A percentile compares a stretch with the other conserved stretches of the same genome.
These are phyloP conservation scores for Aureobasidium lini DNA, from an alignment of 2,329 filamentous ascomycete genomes.

Conservation along the genomic window DNA sequence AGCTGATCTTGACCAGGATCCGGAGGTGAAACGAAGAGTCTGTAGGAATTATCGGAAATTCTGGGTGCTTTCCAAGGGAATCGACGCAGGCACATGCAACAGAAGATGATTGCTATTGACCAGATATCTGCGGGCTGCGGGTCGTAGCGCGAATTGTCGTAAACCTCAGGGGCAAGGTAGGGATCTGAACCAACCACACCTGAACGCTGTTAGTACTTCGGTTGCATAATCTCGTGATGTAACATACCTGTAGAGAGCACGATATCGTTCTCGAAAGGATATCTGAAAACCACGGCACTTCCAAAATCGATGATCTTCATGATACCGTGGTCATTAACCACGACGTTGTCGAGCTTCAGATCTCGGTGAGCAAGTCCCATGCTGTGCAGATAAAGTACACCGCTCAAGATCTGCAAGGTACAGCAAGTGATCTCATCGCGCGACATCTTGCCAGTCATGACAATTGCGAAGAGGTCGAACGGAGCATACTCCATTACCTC, in stretches of 20 bases:
- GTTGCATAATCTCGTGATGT: neutral
- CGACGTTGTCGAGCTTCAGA: conserved; percentile 94
- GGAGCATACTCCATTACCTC: conserved; percentile 99
- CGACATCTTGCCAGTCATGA: conserved; percentile 98
- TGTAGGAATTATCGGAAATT: conserved; percentile 87
- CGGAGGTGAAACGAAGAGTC: conserved; percentile 80
- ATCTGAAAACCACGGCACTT: conserved; percentile 92
- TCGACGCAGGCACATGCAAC: conserved; percentile 90
- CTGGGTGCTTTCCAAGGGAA: conserved; percentile 97
- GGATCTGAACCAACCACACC: conserved; percentile 83
- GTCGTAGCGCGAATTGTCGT: conserved; percentile 88
- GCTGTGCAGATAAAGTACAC: conserved; percentile 87
- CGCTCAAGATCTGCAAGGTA: conserved; percentile 89
- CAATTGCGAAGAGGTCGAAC: conserved; percentile 91
- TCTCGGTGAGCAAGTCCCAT: conserved; percentile 94
- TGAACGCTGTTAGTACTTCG: conserved; percentile 29
- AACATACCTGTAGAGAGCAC: conserved; percentile 70
- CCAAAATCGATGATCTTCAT: conserved; percentile 99
- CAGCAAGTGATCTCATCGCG: conserved; percentile 84
- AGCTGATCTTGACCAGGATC: conserved; percentile 53
- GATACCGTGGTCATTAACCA: conserved; percentile 90
- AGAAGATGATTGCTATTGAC: conserved; percentile 97
- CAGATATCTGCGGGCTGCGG: conserved; percentile 92
- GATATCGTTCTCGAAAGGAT: conserved; percentile 88
- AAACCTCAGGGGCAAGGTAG: conserved; percentile 93